Evolutionary conservation across 2,329 filamentous ascomycete species (phyloP).

Genomic region (Chaetomium strumarium): DNA sequence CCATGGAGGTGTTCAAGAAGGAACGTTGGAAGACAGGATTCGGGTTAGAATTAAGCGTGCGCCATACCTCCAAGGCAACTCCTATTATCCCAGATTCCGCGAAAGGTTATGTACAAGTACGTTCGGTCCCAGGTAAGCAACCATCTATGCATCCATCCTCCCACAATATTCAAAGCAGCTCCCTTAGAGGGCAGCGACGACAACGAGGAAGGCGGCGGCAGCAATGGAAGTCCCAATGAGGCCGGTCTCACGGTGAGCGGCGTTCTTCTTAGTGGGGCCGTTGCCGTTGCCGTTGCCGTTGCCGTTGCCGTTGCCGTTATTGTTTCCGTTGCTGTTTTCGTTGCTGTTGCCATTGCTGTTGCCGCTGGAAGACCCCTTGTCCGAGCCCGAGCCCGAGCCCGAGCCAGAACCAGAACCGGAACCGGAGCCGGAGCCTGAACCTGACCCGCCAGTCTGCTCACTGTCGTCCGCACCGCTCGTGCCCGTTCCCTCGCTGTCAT

Average conservation of each 20-base stretch:
- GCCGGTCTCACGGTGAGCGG: constrained; percentile 24
- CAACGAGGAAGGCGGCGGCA: constrained; percentile 26
- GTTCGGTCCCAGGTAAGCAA: not conserved
- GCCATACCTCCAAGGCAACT: too few species aligned
- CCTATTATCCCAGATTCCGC: too few species aligned
- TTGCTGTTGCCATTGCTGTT: not conserved
- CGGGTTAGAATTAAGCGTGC: too few species aligned
- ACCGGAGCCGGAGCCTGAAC: too few species aligned
- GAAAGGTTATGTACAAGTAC: too few species aligned
- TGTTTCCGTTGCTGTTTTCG: not conserved
- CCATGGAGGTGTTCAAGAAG: too few species aligned
- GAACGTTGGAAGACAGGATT: too few species aligned
- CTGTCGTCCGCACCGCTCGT: too few species aligned
- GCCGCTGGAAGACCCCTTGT: not conserved
- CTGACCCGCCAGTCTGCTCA: too few species aligned
- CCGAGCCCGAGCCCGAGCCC: too few species aligned
- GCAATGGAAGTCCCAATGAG: constrained; percentile 21
- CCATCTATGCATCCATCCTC: not conserved
- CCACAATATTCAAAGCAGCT: not conserved
- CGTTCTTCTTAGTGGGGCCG: constrained; percentile 9
- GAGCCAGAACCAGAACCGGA: too few species aligned
- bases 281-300: not conserved
- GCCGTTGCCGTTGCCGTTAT: not conserved
- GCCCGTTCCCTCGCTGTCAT: too few species aligned
- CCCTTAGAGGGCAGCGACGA: constrained; percentile 24